Conservation (phyloP, 2,329 filamentous ascomycete species). For the Parascedosporium putredinis region DNA sequence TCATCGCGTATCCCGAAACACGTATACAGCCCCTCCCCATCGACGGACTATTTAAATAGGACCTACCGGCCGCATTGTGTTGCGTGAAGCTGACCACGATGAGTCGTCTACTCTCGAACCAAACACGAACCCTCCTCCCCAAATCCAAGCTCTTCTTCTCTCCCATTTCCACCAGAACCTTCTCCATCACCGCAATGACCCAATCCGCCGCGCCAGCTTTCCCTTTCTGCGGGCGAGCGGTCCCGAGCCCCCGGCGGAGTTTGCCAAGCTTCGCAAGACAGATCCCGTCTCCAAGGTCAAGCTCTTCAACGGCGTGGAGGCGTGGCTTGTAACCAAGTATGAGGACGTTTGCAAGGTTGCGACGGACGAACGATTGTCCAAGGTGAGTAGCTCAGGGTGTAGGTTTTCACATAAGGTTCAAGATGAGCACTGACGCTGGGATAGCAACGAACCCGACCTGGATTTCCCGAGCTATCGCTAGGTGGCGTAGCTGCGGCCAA, state of each 20-base stretch:
- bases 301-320: conserved; percentile 33
- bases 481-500: conserved; percentile 37
- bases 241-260: conserved; percentile 30
- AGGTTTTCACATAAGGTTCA: no score
- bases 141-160: background rate
- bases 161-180: background rate
- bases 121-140: background rate
- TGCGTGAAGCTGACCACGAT: background rate
- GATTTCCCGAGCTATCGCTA: conserved; percentile 35
- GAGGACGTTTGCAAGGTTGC: conserved; percentile 33
- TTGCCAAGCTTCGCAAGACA: conserved; percentile 28
- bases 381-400: no score
- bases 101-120: background rate
- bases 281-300: conserved; percentile 33
- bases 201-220: background rate
- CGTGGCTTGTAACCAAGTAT: conserved; percentile 38
- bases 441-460: conserved; percentile 27
- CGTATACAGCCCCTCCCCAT: background rate
- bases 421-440: no score
- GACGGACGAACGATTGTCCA: conserved; percentile 34
- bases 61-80: background rate
- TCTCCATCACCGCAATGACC: background rate
- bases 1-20: background rate
- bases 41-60: background rate
- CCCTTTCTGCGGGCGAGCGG: conserved; percentile 1